Base-by-base conservation (phyloP, 2,329 filamentous ascomycete species). In the Pyricularia pennisetigena region DNA sequence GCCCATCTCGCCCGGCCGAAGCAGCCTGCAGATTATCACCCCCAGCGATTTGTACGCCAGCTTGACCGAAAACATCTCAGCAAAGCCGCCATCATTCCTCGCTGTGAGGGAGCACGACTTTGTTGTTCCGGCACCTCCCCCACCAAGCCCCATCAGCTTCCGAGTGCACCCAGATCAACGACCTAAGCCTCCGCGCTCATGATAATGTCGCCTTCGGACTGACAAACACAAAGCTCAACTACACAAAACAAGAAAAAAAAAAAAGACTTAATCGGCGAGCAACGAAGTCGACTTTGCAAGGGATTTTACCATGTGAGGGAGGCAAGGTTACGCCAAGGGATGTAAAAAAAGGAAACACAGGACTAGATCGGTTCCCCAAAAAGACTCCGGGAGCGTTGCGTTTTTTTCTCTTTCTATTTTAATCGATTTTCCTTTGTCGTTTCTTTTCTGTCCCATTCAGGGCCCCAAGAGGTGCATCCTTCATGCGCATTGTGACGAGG, bases 141-240 rank as follows among this genome's bases (percentile, higher is more conserved):
- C 87, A 24, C 86, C 87, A 14, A 88, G 85, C 72, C 87, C 87
- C 8, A 85, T 89, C 74, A 85, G 84, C 77, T 88, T 88, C 74
- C 82, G 84, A 20, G 66, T 67, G 57, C 54, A 67, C 32, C 76
- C 79, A 28, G 85, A 88, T 69, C 81, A 84, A 74, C 87, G 86
- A 85, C 79, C 82, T 67, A 75, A 77, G 49, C 74, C 75, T 26
- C 68, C 76, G 63, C 76, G 74, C 20, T 66, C 64, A 28, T 66
- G 64, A 66, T 7, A n/a, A 41, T 16, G 5, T n/a, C 41, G 41
- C 41, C 41, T 41, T 49, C n/a, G 24, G n/a, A 49, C 24, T 26
- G 64, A 28, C 16, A 20, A 24, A 16, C 14, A 57, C 8, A 66
- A 29, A 30, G 30, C 32, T 28, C 8, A 20, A 14, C 57, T 2